phyloP scores from a whole-genome alignment of 352 stramenopile species.

The Elongisporangium prolatum region DNA sequence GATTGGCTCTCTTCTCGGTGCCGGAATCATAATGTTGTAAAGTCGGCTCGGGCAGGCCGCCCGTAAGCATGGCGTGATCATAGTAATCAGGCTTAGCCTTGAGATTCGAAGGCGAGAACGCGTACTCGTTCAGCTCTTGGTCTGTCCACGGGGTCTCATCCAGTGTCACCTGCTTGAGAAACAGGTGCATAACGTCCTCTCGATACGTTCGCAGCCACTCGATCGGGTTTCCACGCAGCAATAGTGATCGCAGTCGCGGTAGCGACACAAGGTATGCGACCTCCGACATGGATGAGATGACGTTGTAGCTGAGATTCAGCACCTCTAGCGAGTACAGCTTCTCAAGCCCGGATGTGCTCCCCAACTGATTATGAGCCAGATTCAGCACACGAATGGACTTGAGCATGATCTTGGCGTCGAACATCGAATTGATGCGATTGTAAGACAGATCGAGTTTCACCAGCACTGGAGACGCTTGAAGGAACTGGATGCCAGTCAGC shows the following conservation, averaged over 20 bases:
- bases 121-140: not conserved
- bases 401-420: conserved; percentile 5
- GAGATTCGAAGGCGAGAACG: not conserved
- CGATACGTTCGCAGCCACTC: conserved; percentile 8
- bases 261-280: conserved; percentile 13
- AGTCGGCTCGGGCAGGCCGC: not conserved
- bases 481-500: conserved; percentile 3
- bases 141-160: conserved; percentile 3
- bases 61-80: not conserved
- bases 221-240: conserved; percentile 13
- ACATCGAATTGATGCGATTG: conserved; percentile 12
- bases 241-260: conserved; percentile 10
- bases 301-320: conserved; percentile 16
- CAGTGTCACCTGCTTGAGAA: conserved; percentile 14
- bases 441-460: conserved; percentile 8
- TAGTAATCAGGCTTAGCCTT: not conserved
- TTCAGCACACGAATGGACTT: conserved; percentile 9
- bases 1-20: no score
- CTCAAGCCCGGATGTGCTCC: conserved; percentile 13
- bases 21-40: not conserved
- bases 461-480: conserved; percentile 5
- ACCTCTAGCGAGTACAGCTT: conserved; percentile 12
- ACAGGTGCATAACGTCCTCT: conserved; percentile 9
- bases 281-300: conserved; percentile 10
- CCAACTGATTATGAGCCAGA: conserved; percentile 11